Conservation (phyloP, 192 early-diverging fungal genomes). For the Mortierella alpina region DNA sequence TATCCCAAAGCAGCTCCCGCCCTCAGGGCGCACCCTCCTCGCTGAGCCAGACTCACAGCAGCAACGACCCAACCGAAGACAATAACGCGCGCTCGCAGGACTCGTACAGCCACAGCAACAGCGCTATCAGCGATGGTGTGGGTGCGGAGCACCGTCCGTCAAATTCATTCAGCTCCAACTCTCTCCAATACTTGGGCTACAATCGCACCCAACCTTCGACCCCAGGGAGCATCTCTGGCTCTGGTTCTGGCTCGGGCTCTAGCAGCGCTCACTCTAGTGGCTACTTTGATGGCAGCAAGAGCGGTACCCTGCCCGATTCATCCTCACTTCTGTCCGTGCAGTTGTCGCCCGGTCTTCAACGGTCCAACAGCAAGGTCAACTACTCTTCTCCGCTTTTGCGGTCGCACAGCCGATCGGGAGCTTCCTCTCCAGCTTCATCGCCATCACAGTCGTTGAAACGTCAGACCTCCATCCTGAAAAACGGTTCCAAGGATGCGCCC, state of each 20-base stretch:
- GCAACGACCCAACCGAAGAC: not conserved
- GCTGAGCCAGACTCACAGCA: conserved; percentile 24
- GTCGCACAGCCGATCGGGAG: conserved; percentile 43
- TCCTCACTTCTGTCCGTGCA: conserved; percentile 1
- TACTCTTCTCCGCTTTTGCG: conserved; percentile 41
- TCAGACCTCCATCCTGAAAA: conserved; percentile 45
- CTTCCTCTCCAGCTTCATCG: conserved; percentile 15
- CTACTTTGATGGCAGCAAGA: conserved; percentile 10
- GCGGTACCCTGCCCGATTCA: not conserved
- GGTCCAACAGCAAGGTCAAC: conserved; percentile 39
- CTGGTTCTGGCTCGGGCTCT: not conserved
- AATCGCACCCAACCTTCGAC: conserved; percentile 13
- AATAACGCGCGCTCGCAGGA: not conserved
- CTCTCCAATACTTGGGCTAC: not conserved
- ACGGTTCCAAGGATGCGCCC: conserved; percentile 50
- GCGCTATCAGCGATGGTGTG: not conserved
- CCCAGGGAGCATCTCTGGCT: not conserved
- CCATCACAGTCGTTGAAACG: conserved; percentile 29
- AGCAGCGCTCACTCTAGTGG: conserved; percentile 5
- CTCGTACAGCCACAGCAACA: not conserved
- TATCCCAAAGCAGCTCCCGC: conserved; percentile 27
- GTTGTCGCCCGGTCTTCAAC: conserved; percentile 13
- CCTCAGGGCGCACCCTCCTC: conserved; percentile 8
- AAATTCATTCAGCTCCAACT: conserved; percentile 2
- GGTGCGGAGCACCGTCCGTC: conserved; percentile 2